phyloP scores from a whole-genome alignment of 257 asterid species.

The Jasminum sambac region DNA sequence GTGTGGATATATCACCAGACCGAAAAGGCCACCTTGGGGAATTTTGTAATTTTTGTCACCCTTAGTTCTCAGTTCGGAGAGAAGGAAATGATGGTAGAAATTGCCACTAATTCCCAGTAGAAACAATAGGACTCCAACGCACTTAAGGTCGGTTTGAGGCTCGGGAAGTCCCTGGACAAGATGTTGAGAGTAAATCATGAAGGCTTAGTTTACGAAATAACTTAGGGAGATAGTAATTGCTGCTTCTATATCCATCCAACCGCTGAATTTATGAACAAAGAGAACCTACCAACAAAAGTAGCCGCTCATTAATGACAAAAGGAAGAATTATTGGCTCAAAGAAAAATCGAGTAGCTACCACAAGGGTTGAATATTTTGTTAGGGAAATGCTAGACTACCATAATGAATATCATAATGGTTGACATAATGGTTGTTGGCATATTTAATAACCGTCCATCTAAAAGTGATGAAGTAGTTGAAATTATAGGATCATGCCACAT shows the following conservation, averaged over 20 bases:
- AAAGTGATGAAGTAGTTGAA: too few relatives aligned
- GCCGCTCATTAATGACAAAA: too few relatives aligned
- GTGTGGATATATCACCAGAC: conserved; percentile 58
- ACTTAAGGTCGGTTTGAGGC: conserved; percentile 47
- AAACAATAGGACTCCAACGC: conserved; percentile 38
- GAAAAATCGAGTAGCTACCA: too few relatives aligned
- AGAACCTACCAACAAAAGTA: conserved; percentile 42
- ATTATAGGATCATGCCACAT: too few relatives aligned
- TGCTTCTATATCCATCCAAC: conserved; percentile 46
- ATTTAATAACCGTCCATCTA: too few relatives aligned
- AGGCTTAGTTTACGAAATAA: conserved; percentile 43
- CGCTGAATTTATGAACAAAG: conserved; percentile 59
- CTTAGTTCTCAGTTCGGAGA: conserved; percentile 43
- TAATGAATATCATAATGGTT: too few relatives aligned
- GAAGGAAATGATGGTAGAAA: conserved; percentile 66
- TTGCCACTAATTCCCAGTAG: conserved; percentile 55
- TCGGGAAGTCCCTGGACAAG: conserved; percentile 33
- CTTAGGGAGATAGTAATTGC: conserved; percentile 41
- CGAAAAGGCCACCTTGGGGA: conserved; percentile 59
- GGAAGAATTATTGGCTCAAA: too few relatives aligned
- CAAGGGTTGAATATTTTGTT: too few relatives aligned
- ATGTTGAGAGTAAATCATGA: conserved; percentile 47
- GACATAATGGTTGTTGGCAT: too few relatives aligned
- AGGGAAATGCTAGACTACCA: too few relatives aligned
- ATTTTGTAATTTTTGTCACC: conserved; percentile 57